Conservation (phyloP, 129 eudicot genomes). For the Chrysanthemum lavandulifolium region DNA sequence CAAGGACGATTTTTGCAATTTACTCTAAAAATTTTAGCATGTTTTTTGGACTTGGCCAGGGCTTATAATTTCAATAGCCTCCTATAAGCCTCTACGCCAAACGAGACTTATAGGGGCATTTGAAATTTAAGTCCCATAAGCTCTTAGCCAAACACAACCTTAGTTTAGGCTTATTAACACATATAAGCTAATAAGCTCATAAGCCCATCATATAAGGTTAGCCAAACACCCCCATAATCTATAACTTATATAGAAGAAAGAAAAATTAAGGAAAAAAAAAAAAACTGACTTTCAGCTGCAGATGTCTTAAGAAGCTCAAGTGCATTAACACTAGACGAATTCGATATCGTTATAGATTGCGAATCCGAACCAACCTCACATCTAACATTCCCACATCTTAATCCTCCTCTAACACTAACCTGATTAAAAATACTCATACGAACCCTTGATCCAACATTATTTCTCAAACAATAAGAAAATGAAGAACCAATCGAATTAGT, state of each 20-base stretch:
- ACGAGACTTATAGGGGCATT: no score
- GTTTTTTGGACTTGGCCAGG: no score
- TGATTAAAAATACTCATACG: slow-evolving; percentile 14
- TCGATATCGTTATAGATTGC: not conserved
- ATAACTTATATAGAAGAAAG: not conserved
- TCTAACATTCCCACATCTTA: slow-evolving; percentile 35
- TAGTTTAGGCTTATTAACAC: no score
- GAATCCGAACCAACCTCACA: slow-evolving; percentile 30
- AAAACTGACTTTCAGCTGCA: slow-evolving; percentile 61
- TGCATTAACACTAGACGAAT: slow-evolving; percentile 45
- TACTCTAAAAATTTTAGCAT: no score
- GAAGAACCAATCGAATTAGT: slow-evolving; percentile 5
- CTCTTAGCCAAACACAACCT: no score
- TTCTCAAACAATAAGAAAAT: slow-evolving; percentile 20
- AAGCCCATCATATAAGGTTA: no score
- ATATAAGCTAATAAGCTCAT: no score
- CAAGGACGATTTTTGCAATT: no score
- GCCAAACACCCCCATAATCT: not conserved
- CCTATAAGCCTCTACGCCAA: no score
- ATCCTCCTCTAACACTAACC: slow-evolving; percentile 11
- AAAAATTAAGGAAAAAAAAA: not conserved
- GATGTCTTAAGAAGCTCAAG: slow-evolving; percentile 70
- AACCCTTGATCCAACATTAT: slow-evolving; percentile 23
- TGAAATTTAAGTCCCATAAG: no score
- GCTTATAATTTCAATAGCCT: no score